Conservation (phyloP, 2,329 filamentous ascomycete species). For the Xylaria multiplex region DNA sequence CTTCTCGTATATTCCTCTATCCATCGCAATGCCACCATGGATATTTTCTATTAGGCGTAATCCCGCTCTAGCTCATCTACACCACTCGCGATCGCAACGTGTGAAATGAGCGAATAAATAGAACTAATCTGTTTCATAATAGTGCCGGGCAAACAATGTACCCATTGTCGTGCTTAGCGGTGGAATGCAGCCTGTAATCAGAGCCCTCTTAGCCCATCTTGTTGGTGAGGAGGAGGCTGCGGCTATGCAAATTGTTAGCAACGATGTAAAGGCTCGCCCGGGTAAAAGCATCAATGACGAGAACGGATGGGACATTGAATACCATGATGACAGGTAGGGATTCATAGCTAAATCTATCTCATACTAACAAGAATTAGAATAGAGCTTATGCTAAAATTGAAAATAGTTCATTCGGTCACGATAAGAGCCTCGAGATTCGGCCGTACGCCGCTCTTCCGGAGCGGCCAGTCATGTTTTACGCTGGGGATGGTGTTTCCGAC, state of each 20-base stretch:
- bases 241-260: conserved; percentile 90
- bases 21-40: not conserved
- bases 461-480: conserved; percentile 89
- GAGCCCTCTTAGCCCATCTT: conserved; percentile 80
- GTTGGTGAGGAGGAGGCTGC: conserved; percentile 78
- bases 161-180: conserved; percentile 92
- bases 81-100: not conserved
- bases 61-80: too few species aligned
- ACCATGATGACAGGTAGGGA: conserved; percentile 82
- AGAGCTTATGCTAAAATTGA: conserved; percentile 22
- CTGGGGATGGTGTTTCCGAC: conserved; percentile 93
- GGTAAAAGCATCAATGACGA: conserved; percentile 80
- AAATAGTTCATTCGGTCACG: conserved; percentile 84
- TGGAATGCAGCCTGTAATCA: conserved; percentile 93
- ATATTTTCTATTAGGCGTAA: not conserved
- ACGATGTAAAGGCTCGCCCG: conserved; percentile 73
- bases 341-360: not conserved
- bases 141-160: conserved; percentile 75
- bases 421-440: conserved; percentile 92
- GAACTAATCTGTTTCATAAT: conserved; percentile 8
- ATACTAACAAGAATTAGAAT: not conserved
- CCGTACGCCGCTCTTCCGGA: conserved; percentile 82
- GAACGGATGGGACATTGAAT: conserved; percentile 87
- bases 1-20: not conserved
- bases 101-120: conserved; percentile 44